Percentiles rank a stretch among this genome's conserved stretches.
phyloP scores from a whole-genome alignment of 176 grass and related monocot genomes.

The Calamus simplicifolius region DNA sequence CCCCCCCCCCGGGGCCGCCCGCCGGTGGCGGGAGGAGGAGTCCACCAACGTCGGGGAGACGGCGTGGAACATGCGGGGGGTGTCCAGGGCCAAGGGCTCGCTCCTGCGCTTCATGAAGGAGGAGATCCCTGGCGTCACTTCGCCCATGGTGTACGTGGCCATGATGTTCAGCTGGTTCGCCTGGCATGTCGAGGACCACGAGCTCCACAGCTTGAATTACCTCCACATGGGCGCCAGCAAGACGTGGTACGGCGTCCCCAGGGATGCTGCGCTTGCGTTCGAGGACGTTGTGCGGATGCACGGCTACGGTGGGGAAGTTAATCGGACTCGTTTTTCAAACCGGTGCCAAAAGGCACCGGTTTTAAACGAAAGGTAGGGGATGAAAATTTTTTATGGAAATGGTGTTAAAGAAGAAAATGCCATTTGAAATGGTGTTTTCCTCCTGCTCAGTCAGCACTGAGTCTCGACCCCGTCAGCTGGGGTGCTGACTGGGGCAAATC shows the following conservation, averaged over 20 bases:
- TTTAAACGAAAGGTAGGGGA: no score
- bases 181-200: constrained; percentile 94
- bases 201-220: constrained; percentile 90
- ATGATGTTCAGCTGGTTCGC: constrained; percentile 98
- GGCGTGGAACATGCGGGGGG: constrained; percentile 85
- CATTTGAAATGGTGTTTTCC: no score
- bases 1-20: constrained; percentile 10
- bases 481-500: no score
- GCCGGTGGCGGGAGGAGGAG: background rate
- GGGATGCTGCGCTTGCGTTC: constrained; percentile 67
- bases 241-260: constrained; percentile 88
- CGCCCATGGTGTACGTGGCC: constrained; percentile 79
- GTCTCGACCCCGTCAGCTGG: no score
- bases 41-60: constrained; percentile 57
- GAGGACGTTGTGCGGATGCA: constrained; percentile 81
- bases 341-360: no score
- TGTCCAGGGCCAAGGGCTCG: constrained; percentile 43
- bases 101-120: constrained; percentile 64
- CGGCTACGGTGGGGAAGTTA: constrained; percentile 69
- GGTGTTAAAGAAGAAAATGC: no score
- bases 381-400: no score
- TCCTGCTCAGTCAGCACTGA: no score
- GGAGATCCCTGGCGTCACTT: constrained; percentile 76
- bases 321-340: no score
- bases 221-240: constrained; percentile 67